Percentiles rank a stretch among this genome's conserved stretches.
These are phyloP conservation scores for Penicillium riverlandense DNA, from an alignment of 495 filamentous ascomycete genomes.

Conservation along the genomic window DNA sequence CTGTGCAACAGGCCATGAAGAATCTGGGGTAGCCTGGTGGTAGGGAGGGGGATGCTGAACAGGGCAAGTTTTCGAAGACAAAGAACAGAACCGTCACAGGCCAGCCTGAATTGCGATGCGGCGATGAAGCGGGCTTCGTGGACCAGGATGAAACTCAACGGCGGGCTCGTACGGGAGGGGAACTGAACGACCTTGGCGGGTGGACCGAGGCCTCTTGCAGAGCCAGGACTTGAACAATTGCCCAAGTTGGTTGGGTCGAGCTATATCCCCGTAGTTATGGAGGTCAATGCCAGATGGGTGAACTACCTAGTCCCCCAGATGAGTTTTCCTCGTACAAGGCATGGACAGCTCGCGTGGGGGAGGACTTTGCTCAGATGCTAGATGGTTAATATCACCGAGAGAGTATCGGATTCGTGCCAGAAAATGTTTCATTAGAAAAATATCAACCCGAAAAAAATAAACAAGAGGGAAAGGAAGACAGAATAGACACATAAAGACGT, in stretches of 20 bases:
- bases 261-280: background rate
- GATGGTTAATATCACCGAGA: background rate
- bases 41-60: background rate
- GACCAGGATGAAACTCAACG: conserved; percentile 21
- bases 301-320: no score
- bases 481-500: conserved; percentile 5
- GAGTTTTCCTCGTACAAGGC: no score
- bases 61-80: conserved; percentile 5
- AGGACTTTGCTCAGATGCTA: no score
- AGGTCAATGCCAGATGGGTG: background rate
- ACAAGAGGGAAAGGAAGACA: conserved; percentile 11
- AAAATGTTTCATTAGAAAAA: conserved; percentile 19
- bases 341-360: no score
- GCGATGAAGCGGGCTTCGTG: conserved; percentile 9
- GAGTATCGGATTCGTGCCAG: conserved; percentile 10
- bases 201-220: conserved; percentile 2
- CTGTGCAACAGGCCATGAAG: background rate
- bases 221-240: conserved; percentile 4
- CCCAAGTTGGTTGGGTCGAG: conserved; percentile 13
- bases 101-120: conserved; percentile 17
- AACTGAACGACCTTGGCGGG: background rate
- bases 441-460: conserved; percentile 22
- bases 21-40: conserved; percentile 9
- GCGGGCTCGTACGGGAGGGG: conserved; percentile 8
- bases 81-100: conserved; percentile 3